Evolutionary conservation across 78 protist species (phyloP).

Genomic region (Polysphondylium violaceum): DNA sequence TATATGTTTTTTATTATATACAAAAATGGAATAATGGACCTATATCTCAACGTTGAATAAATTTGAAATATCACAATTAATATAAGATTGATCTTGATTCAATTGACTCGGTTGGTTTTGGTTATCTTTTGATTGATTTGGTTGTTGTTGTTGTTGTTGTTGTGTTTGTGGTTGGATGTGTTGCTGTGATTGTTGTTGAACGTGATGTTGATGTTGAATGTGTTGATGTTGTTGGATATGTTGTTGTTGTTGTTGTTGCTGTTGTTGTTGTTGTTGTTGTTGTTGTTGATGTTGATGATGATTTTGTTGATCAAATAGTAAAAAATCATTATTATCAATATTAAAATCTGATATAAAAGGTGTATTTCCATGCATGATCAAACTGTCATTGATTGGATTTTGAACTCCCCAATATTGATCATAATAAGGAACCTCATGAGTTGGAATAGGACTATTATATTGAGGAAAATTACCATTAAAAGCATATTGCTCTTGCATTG

Average conservation of each 20-base stretch:
- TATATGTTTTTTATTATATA: too few species aligned
- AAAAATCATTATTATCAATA: background rate
- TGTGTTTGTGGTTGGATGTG: constrained; percentile 4
- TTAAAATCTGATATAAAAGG: constrained; percentile 47
- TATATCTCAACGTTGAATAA: constrained; percentile 43
- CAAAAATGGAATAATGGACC: too few species aligned
- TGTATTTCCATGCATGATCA: too few species aligned
- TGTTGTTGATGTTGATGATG: background rate
- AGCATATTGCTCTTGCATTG: too few species aligned
- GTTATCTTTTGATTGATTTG: background rate
- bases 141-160: constrained; percentile 2
- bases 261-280: background rate
- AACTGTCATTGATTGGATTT: too few species aligned
- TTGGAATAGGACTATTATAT: too few species aligned
- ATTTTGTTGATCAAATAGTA: background rate
- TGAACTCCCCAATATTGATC: constrained; percentile 37
- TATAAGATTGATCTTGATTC: constrained; percentile 12
- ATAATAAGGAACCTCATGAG: constrained; percentile 67
- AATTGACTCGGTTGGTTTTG: background rate
- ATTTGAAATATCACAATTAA: constrained; percentile 25
- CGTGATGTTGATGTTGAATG: background rate
- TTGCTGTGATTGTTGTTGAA: constrained; percentile 3
- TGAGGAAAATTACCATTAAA: too few species aligned
- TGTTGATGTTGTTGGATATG: background rate
- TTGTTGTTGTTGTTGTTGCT: constrained; percentile 6